Evolutionary conservation across 306 rosid genomes (phyloP), one percentile per base, ranked within the genome.

Genomic region (Rubus idaeus): DNA sequence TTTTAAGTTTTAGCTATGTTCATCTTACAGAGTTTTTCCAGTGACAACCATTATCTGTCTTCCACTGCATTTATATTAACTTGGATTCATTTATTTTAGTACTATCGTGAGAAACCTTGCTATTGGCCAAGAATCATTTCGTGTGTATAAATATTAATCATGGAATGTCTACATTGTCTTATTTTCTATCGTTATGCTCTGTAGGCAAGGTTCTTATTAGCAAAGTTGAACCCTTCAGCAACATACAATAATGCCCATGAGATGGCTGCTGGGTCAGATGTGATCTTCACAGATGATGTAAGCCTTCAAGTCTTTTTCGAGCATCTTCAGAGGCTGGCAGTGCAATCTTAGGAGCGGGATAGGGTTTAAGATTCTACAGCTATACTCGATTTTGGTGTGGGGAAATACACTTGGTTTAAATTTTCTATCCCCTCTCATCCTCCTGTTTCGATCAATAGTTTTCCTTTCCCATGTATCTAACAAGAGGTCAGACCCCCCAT

Each of bases 261-360:
- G 74, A 86, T 95, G 86, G 86, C 95, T 52, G 88, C 97, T 17
- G 99, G 99, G 50, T 95, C 99, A 5, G 97, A 95, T 77, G 88
- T 92, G 50, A 95, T 92, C 80, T 95, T 95, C 86, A 95, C 99
- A 0, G 99, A 95, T 45, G 99, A 95, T 69, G 99, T 92, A 42
- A 95, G 96, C 81, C 97, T 95, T 80, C 97, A 95, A 89, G 97
- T 95, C 77, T 95, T 95, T 92, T 92, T 90, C 35, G 97, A 92
- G 84, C 99, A 95, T 88, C 93, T 95, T 77, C 97, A 92, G 83
- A 92, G 91, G 93, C 86, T 95, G 90, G 97, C 99, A 50, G 99
- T 92, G 81, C 96, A 95, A 88, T 91, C 97, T 77, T 95, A 86
- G 92, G 82, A 76, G 80, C 84, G 74, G 82, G 73, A 71, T 44